These are phyloP conservation scores for Aspergillus vadensis DNA, from an alignment of 2,329 filamentous ascomycete genomes.

Conservation along the genomic window DNA sequence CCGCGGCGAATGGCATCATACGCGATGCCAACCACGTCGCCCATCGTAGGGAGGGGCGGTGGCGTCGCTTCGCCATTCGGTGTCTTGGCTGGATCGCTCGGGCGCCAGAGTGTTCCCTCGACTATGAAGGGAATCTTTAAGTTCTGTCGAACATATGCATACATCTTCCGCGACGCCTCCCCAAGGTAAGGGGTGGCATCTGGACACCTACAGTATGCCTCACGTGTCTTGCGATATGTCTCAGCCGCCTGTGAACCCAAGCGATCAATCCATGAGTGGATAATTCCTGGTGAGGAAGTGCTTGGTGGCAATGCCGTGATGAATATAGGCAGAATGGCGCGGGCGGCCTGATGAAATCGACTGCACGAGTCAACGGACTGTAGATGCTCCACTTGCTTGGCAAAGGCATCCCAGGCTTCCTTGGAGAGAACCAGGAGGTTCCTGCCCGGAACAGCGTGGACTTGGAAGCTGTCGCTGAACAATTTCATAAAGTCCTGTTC, in stretches of 20 bases:
- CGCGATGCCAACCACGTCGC: background rate
- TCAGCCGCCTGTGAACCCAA: background rate
- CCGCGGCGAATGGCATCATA: conserved; percentile 1
- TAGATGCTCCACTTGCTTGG: background rate
- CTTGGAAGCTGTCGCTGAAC: background rate
- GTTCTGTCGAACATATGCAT: background rate
- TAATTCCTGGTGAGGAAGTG: background rate
- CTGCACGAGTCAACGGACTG: background rate
- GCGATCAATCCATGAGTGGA: background rate
- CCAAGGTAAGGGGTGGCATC: background rate
- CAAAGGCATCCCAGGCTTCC: background rate
- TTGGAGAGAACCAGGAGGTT: background rate
- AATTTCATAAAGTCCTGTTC: background rate
- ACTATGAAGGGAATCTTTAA: background rate
- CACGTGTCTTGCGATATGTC: background rate
- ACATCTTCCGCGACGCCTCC: background rate
- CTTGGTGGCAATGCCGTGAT: background rate
- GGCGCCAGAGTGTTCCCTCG: background rate
- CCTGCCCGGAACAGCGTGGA: background rate
- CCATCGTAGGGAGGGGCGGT: background rate
- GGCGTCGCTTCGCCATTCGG: background rate
- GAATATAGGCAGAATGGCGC: background rate
- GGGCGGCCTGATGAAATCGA: background rate
- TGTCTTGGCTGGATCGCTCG: background rate
- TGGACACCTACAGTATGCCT: background rate